Evolutionary conservation across 2,329 filamentous ascomycete genomes (phyloP).

Genomic region (Niveomyces coronatus): DNA sequence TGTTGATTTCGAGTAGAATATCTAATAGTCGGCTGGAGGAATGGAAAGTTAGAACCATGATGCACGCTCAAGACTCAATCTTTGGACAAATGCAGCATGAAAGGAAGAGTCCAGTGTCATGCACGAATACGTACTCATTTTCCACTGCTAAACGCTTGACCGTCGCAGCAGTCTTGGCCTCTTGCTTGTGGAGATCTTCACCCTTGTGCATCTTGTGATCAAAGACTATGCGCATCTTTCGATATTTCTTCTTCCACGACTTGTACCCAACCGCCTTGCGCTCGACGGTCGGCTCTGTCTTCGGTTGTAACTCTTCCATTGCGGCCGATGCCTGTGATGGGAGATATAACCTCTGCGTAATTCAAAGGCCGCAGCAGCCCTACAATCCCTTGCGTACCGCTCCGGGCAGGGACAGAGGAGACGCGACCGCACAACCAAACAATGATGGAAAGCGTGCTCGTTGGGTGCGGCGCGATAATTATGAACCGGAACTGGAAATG

Average conservation of each 20-base stretch:
- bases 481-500: no score
- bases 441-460: no score
- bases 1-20: slow-evolving; percentile 81
- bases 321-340: slow-evolving; percentile 3
- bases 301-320: slow-evolving; percentile 28
- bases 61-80: no score
- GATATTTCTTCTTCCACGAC: slow-evolving; percentile 87
- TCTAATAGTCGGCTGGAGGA: slow-evolving; percentile 69
- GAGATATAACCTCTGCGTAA: background rate
- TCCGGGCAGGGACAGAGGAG: no score
- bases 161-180: slow-evolving; percentile 69
- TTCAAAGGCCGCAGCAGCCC: no score
- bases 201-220: slow-evolving; percentile 70
- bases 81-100: no score
- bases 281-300: slow-evolving; percentile 32
- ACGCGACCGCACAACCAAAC: no score
- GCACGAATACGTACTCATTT: slow-evolving; percentile 61
- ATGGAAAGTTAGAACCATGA: slow-evolving; percentile 12
- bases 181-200: slow-evolving; percentile 71
- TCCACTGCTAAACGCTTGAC: slow-evolving; percentile 79
- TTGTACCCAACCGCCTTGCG: slow-evolving; percentile 41
- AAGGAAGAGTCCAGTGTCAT: no score
- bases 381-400: no score
- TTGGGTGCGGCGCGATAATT: slow-evolving; percentile 6
- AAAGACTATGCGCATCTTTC: slow-evolving; percentile 75